A percentile compares a stretch with the other conserved stretches of the same genome.
phyloP scores from a whole-genome alignment of 2,329 filamentous ascomycete species.

The Neopestalotiopsis clavispora region DNA sequence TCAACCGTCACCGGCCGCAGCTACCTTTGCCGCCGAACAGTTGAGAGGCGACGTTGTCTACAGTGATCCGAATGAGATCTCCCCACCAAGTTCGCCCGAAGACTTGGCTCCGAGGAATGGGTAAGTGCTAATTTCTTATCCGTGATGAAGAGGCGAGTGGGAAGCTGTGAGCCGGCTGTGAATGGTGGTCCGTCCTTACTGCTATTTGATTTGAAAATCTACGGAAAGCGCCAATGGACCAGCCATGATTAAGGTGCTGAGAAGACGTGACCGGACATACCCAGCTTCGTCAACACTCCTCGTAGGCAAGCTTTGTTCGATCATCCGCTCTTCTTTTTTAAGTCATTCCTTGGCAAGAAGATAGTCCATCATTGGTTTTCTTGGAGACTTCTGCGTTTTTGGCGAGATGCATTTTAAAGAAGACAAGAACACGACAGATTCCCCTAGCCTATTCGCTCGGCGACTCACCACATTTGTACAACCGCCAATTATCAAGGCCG shows the following conservation, averaged over 20 bases:
- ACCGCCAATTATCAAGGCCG: not conserved
- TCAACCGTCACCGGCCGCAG: slow-evolving; percentile 51
- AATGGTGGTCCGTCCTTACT: not conserved
- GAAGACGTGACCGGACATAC: not conserved
- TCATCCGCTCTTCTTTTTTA: not conserved
- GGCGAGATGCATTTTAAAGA: slow-evolving; percentile 20
- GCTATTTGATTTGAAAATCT: not conserved
- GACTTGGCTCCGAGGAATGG: slow-evolving; percentile 38
- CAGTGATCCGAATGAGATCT: slow-evolving; percentile 46
- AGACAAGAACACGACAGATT: not conserved
- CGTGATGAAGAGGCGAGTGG: not conserved
- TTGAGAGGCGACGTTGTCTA: slow-evolving; percentile 28
- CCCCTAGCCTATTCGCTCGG: not conserved
- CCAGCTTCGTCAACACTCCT: not conserved
- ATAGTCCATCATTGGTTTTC: not conserved
- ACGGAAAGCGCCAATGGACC: not conserved
- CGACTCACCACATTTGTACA: slow-evolving; percentile 18
- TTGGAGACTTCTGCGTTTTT: slow-evolving; percentile 13
- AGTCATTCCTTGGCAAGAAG: not conserved
- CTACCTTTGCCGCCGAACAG: slow-evolving; percentile 37
- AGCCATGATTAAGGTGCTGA: not conserved
- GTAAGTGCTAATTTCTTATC: slow-evolving; percentile 42
- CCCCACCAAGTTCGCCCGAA: slow-evolving; percentile 64
- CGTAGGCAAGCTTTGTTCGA: not conserved
- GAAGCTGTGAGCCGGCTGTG: not conserved